A percentile compares a stretch with the other conserved stretches of the same genome.
Conservation (phyloP, 371 early-diverging fungal genomes). For the Syncephalis fuscata region DNA sequence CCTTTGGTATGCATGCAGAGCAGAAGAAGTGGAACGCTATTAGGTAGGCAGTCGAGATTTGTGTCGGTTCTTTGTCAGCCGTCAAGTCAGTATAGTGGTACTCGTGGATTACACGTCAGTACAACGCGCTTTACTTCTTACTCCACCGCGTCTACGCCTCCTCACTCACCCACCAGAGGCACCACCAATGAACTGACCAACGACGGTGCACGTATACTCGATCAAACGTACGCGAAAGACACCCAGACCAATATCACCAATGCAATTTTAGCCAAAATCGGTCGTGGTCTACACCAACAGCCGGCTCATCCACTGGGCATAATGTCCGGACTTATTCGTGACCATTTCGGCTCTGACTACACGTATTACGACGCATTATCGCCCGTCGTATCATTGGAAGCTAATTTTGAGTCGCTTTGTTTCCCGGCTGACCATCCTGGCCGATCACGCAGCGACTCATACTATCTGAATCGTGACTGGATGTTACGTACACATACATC, state of each 20-base stretch:
- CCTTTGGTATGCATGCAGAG: too few relatives aligned
- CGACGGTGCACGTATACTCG: too few relatives aligned
- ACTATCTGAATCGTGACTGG: slow-evolving; percentile 66
- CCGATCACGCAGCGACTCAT: slow-evolving; percentile 71
- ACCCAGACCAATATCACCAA: slow-evolving; percentile 63
- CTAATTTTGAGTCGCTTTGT: slow-evolving; percentile 88
- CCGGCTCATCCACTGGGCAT: slow-evolving; percentile 79
- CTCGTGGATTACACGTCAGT: too few relatives aligned
- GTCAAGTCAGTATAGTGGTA: too few relatives aligned
- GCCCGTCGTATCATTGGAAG: slow-evolving; percentile 65
- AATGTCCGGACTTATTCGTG: slow-evolving; percentile 60
- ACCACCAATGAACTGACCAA: too few relatives aligned
- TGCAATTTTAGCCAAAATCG: slow-evolving; percentile 56
- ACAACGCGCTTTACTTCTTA: too few relatives aligned
- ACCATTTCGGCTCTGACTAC: slow-evolving; percentile 1
- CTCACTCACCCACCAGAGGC: too few relatives aligned
- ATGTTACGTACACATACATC: slow-evolving; percentile 91
- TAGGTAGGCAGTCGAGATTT: too few relatives aligned
- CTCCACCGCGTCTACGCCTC: too few relatives aligned
- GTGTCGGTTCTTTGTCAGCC: too few relatives aligned
- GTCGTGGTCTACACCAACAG: slow-evolving; percentile 58
- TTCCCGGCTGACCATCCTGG: slow-evolving; percentile 73
- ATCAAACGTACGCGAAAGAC: slow-evolving; percentile 31
- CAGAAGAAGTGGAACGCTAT: too few relatives aligned
- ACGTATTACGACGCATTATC: slow-evolving; percentile 41